phyloP scores from a whole-genome alignment of 2,329 filamentous ascomycete species.

The Orbilia quercus region DNA sequence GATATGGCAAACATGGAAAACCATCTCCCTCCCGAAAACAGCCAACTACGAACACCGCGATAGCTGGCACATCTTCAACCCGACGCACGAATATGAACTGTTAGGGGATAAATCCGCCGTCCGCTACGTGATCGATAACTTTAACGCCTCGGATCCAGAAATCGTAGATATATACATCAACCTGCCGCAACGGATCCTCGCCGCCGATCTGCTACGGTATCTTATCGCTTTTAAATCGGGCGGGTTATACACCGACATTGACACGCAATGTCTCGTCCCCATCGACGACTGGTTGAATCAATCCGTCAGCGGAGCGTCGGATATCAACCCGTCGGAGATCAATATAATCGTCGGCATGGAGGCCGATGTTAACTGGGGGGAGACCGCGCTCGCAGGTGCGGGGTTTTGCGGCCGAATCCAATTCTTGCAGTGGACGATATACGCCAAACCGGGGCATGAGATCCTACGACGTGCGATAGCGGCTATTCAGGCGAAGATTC shows the following conservation, averaged over 20 bases:
- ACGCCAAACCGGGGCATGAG: slow-evolving; percentile 19
- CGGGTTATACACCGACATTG: slow-evolving; percentile 42
- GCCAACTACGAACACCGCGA: too few species aligned
- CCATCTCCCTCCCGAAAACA: too few species aligned
- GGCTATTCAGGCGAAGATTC: slow-evolving; percentile 11
- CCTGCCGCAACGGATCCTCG: slow-evolving; percentile 35
- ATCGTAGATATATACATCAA: slow-evolving; percentile 31
- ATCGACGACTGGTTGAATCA: slow-evolving; percentile 32
- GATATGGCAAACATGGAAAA: too few species aligned
- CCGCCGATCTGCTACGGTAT: slow-evolving; percentile 34
- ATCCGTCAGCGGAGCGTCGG: too few species aligned
- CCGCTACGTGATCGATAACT: slow-evolving; percentile 25
- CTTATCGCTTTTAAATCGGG: slow-evolving; percentile 36
- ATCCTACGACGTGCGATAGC: slow-evolving; percentile 33
- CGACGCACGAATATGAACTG: slow-evolving; percentile 12
- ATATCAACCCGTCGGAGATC: too few species aligned
- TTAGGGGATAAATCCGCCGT: slow-evolving; percentile 27
- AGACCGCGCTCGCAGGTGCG: slow-evolving; percentile 8
- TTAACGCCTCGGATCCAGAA: slow-evolving; percentile 30
- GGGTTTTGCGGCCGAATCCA: slow-evolving; percentile 15
- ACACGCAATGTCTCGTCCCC: slow-evolving; percentile 18
- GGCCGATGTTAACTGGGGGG: neutral
- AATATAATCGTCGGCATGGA: slow-evolving; percentile 26
- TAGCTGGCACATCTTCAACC: slow-evolving; percentile 24
- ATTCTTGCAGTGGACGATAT: slow-evolving; percentile 36